Evolutionary conservation across 441 rosid species (phyloP), one percentile per base, ranked within the genome.

Genomic region (Eutrema salsugineum): DNA sequence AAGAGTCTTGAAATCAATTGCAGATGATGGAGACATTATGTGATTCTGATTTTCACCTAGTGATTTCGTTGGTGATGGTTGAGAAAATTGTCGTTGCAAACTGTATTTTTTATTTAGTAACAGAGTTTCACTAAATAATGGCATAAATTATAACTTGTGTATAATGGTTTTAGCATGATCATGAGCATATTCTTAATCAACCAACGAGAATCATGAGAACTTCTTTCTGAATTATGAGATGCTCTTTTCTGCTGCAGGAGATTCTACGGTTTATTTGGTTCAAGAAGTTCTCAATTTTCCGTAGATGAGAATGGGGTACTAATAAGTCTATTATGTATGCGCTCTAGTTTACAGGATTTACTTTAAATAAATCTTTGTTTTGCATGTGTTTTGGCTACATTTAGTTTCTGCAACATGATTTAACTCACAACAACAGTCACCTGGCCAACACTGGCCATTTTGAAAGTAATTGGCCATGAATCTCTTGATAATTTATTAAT

Each of bases 211-310:
- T n/a, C n/a, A n/a, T 44, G 17, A 47, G 32, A 30, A 10, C 3
- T 44, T 70, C 40, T 24, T 49, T 53, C 14, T 40, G 42, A 19
- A 35, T 3, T 2, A 20, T 68, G 74, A 70, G 36, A 5, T 61
- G 8, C 72, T 77, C n/a, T 61, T 15, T 3, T 39, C n/a, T 64
- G 40, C 42, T 81, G 78, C 83, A 94, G 98, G 94, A 54, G 84
- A 91, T 90, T 92, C 63, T 93, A 83, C 10, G 98, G 98, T 36
- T 95, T 95, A 73, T 78, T 73, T 19, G 99, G 99, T 50, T 92
- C 97, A n/a, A 72, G 87, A 64, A 85, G 87, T 68, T 92, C 99
- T 44, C 91, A 89, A 78, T 86, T 85, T 80, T 81, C 87, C 60
- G 55, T 68, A 6, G 83, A 80, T 65, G 75, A 71, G 42, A 77